Conservation (phyloP, 495 filamentous ascomycete genomes). For the Xanthoparmelia taractica region DNA sequence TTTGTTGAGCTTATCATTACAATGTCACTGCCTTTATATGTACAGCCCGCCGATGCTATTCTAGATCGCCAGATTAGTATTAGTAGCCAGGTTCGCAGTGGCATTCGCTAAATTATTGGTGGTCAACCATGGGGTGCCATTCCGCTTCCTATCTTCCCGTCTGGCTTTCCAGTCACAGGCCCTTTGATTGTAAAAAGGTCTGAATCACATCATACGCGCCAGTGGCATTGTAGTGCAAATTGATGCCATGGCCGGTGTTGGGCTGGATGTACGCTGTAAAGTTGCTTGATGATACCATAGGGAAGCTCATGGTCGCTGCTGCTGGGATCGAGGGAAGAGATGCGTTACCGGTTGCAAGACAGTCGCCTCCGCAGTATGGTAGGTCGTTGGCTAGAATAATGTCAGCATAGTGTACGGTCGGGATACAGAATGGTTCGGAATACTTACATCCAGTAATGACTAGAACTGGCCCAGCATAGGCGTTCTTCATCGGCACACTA, state of each 20-base stretch:
- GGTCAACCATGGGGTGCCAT: neutral
- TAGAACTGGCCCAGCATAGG: slow-evolving; percentile 42
- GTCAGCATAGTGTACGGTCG: neutral
- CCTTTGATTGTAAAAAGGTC: slow-evolving; percentile 31
- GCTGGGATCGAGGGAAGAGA: slow-evolving; percentile 36
- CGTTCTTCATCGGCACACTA: slow-evolving; percentile 26
- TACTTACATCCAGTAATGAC: slow-evolving; percentile 37
- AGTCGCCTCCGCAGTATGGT: slow-evolving; percentile 48
- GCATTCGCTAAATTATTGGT: neutral
- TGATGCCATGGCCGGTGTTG: slow-evolving; percentile 44
- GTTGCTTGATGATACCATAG: slow-evolving; percentile 28
- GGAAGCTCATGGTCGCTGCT: slow-evolving; percentile 34
- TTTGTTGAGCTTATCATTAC: neutral
- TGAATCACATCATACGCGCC: slow-evolving; percentile 37
- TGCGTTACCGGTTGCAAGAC: slow-evolving; percentile 32
- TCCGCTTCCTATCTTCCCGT: neutral
- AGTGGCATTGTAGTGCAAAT: slow-evolving; percentile 43
- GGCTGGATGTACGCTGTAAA: slow-evolving; percentile 44
- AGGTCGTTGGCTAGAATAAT: slow-evolving; percentile 36
- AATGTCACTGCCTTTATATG: neutral
- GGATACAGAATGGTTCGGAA: neutral
- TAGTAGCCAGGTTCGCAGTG: neutral
- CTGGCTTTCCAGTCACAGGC: slow-evolving; percentile 14
- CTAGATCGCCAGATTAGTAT: neutral
- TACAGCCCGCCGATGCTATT: neutral